Evolutionary conservation across 495 filamentous ascomycete genomes (phyloP), one percentile per base, ranked within the genome.

Genomic region (Opeltia flavorubescens): DNA sequence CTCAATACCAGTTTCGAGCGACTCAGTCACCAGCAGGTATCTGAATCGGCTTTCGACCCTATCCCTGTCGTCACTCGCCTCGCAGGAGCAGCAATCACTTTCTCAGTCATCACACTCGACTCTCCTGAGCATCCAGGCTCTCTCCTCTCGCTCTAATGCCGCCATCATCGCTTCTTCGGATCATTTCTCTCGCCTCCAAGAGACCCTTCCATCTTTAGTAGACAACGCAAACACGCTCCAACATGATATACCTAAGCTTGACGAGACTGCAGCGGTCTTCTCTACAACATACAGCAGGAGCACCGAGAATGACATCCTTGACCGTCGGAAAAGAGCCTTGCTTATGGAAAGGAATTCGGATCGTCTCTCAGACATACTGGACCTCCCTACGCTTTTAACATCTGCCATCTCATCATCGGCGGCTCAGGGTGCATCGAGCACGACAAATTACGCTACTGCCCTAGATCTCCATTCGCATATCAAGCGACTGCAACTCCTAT

Each of bases 401-500:
- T 78, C 83, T 12, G 71, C 83, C 20, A 83, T 89, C 20, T 75
- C 78, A 13, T 74, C 77, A 0, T 48, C 50, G 1, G 65, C 66
- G 24, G 59, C 65, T 5, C 53, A 68, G 7, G 62, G 69, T 1
- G 60, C 69, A 3, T 61, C 64, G 4, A 59, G 68, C 11, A 80
- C 76, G n/a, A 76, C 80, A 12, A 91, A 84, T 51, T 94, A 95
- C 63, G 83, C 89, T 2, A 84, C 86, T 0, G 89, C 89, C 1
- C 70, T 99, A 36, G 93, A 99, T 56, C 69, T 96, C 4, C 81
- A 94, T 59, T 80, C 83, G n/a, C 93, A 95, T 64, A 94, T 95
- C 60, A 84, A 86, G 48, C 75, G 93, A 15, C 68, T 99, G 2
- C 80, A 88, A 49, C 75, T 76, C 2, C 67, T 95, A 48, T 93